Evolutionary conservation across 2,329 filamentous ascomycete genomes (phyloP), one percentile per base, ranked within the genome.

Genomic region (Colletotrichum sojae): DNA sequence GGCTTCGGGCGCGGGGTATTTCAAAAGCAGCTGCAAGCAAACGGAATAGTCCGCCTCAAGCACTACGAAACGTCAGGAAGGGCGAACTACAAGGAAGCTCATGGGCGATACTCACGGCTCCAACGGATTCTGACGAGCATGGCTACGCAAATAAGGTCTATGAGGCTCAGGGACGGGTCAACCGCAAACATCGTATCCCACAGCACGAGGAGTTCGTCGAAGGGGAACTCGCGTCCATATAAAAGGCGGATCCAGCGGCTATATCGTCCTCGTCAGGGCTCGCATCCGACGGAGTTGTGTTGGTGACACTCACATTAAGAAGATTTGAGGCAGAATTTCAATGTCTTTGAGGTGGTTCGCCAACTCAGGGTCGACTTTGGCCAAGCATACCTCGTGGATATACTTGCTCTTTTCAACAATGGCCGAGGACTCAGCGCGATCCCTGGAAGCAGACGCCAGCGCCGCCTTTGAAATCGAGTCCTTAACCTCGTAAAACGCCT

Each of bases 241-340:
- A 99, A 83, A 1, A 99, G 88, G 31, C 96, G 90, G 67, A 98
- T 92, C 96, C 96, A 99, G 66, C 96, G 94, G 72, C 93, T 95
- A 31, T 36, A 16, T 55, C 2, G 1, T 16, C 45, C 69, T 5
- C 63, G 55, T 53, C 58, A 71, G 69, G 18, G 8, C 13, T 20
- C 20, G 2, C 5, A 46, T 12, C 22, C 12, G 6, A 3, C 6
- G 10, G 6, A 6, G 13, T 46, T 16, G 2, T 6, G 40, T n/a
- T 15, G 13, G 16, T 43, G 43, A 9, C 13, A 78, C 86, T 79
- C 81, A 96, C 93, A 98, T 97, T 25, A 98, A 83, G 76, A 98
- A 99, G 58, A 99, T 95, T 75, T 99, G 96, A 1, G 96, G 96
- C n/a, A 98, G 83, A 70, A 99, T 91, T 69, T 98, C 95, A 54